Percentiles rank a stretch among this genome's conserved stretches.
Conservation (phyloP, 2,329 filamentous ascomycete species). For the Trichoderma lentiforme region DNA sequence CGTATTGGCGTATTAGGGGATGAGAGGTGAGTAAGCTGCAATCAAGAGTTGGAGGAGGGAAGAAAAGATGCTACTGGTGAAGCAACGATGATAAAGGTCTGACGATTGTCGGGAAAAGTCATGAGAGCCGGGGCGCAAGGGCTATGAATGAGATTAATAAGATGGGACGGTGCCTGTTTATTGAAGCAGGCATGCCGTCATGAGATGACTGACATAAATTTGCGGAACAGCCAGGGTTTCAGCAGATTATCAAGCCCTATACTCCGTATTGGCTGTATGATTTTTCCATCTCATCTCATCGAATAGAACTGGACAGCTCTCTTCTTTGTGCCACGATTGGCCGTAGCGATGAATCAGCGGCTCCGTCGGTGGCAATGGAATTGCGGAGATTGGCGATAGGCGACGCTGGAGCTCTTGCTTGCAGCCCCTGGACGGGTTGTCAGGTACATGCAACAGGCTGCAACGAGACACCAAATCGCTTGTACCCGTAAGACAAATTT, state of each 20-base stretch:
- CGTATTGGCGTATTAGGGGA: background rate
- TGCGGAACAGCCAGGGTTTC: background rate
- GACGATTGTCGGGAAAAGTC: background rate
- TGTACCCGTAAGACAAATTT: background rate
- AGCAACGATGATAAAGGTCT: background rate
- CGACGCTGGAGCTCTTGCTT: background rate
- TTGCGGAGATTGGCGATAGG: conserved; percentile 7
- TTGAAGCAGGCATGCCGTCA: background rate
- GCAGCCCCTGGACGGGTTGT: background rate
- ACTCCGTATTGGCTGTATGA: background rate
- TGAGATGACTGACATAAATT: background rate
- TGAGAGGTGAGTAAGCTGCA: background rate
- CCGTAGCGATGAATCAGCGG: background rate
- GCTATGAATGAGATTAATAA: background rate
- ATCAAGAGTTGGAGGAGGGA: background rate
- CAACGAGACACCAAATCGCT: background rate
- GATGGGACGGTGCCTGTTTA: background rate
- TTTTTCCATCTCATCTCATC: background rate
- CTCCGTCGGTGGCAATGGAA: background rate
- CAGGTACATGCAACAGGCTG: background rate
- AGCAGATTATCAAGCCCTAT: background rate
- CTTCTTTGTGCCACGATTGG: background rate
- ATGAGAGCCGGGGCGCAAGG: background rate
- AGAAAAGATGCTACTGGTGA: background rate
- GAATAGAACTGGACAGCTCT: background rate